Conservation (phyloP, 2,329 filamentous ascomycete genomes). For the Scolecobasidium constrictum region DNA sequence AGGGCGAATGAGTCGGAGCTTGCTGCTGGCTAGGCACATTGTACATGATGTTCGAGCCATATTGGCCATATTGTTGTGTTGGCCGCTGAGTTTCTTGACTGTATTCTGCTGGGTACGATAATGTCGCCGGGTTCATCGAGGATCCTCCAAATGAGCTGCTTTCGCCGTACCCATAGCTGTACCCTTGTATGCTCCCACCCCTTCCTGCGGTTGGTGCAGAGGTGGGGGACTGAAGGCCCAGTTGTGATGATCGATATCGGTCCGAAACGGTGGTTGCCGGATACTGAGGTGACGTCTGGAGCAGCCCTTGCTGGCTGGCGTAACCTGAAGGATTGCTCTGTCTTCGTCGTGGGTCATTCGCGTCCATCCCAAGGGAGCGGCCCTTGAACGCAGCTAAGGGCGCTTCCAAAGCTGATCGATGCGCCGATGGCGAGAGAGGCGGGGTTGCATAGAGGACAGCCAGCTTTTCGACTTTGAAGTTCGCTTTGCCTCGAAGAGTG, state of each 20-base stretch:
- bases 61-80: constrained; percentile 40
- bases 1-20: constrained; percentile 46
- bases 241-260: constrained; percentile 36
- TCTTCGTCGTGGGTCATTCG: constrained; percentile 61
- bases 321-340: constrained; percentile 63
- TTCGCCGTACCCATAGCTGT: constrained; percentile 43
- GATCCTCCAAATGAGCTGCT: constrained; percentile 45
- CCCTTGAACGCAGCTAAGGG: constrained; percentile 40
- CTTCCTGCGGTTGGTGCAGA: constrained; percentile 28
- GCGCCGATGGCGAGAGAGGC: constrained; percentile 54
- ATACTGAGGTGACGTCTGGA: constrained; percentile 30
- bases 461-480: constrained; percentile 44
- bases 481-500: neutral
- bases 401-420: constrained; percentile 48
- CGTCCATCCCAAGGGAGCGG: constrained; percentile 62
- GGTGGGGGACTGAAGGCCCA: constrained; percentile 32
- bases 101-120: constrained; percentile 60
- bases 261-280: constrained; percentile 34
- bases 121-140: constrained; percentile 35
- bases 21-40: constrained; percentile 52
- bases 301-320: constrained; percentile 40
- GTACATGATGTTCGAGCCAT: constrained; percentile 65
- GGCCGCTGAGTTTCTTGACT: constrained; percentile 44
- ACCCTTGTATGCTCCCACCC: constrained; percentile 29
- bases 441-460: constrained; percentile 49